Evolutionary conservation across 805 yeast species (phyloP).

Genomic region (Starmerella roubikii): DNA sequence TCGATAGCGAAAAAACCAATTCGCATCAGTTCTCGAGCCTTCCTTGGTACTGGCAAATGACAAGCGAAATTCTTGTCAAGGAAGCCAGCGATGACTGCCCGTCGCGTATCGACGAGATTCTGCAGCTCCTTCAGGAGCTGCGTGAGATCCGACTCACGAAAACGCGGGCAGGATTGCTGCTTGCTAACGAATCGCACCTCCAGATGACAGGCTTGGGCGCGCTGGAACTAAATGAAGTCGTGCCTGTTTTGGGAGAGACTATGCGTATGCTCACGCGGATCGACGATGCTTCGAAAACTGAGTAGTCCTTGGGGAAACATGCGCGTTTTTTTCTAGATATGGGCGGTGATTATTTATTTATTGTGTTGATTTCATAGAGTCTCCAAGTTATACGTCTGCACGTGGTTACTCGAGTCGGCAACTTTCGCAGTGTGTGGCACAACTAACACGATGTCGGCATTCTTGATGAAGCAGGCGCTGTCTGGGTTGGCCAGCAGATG

Average conservation of each 20-base stretch:
- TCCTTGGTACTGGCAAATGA: conserved; percentile 84
- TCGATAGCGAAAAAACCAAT: conserved; percentile 51
- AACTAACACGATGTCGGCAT: conserved; percentile 52
- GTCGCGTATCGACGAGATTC: conserved; percentile 56
- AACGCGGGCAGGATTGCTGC: conserved; percentile 62
- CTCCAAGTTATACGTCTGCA: conserved; percentile 8
- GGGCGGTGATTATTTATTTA: too few species aligned
- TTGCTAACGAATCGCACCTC: conserved; percentile 69
- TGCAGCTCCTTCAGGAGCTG: conserved; percentile 65
- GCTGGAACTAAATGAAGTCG: conserved; percentile 74
- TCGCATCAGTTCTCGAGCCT: conserved; percentile 42
- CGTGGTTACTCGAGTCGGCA: conserved; percentile 38
- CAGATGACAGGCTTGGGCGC: conserved; percentile 70
- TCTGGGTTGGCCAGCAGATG: conserved; percentile 52
- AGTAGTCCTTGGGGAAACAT: too few species aligned
- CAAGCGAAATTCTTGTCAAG: conserved; percentile 53
- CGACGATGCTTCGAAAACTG: conserved; percentile 20
- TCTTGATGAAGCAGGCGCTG: conserved; percentile 53
- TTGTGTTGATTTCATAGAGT: too few species aligned
- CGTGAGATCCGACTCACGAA: conserved; percentile 73
- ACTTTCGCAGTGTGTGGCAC: conserved; percentile 56
- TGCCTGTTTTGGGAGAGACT: conserved; percentile 66
- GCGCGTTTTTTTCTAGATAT: too few species aligned
- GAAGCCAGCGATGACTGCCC: conserved; percentile 66
- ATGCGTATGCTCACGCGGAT: conserved; percentile 66